phyloP scores from a whole-genome alignment of 2,329 filamentous ascomycete genomes.

The Sporothrix inflata region DNA sequence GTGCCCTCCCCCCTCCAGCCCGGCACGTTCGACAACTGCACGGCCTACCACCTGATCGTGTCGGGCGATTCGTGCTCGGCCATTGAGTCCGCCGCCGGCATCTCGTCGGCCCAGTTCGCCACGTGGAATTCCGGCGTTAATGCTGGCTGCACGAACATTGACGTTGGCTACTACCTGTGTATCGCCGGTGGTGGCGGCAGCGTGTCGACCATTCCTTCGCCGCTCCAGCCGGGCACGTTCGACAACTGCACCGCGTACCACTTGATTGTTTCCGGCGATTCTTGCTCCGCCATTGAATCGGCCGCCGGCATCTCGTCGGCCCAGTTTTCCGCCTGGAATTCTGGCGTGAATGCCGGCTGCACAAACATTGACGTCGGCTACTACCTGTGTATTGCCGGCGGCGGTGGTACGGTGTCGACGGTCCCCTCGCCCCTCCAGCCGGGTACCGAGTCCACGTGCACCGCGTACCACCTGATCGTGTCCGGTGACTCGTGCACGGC shows the following conservation, averaged over 20 bases:
- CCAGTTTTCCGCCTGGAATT: conserved; percentile 33
- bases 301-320: conserved; percentile 27
- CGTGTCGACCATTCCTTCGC: conserved; percentile 5
- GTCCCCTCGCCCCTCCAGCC: conserved; percentile 30
- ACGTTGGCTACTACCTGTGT: conserved; percentile 24
- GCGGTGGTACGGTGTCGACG: neutral
- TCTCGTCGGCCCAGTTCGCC: conserved; percentile 24
- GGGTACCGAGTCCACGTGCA: conserved; percentile 36
- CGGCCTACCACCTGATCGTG: conserved; percentile 25
- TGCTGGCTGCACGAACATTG: conserved; percentile 25
- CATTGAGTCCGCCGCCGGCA: conserved; percentile 24
- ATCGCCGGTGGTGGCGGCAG: conserved; percentile 11
- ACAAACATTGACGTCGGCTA: conserved; percentile 33
- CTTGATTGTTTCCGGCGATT: conserved; percentile 40
- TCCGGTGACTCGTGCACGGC: conserved; percentile 42
- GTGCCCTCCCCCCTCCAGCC: conserved; percentile 27
- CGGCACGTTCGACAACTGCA: conserved; percentile 27
- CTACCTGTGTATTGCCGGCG: conserved; percentile 32
- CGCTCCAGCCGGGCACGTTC: conserved; percentile 31
- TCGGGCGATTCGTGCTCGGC: conserved; percentile 26
- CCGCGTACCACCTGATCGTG: conserved; percentile 40
- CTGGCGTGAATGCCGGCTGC: conserved; percentile 29
- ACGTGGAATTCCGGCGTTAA: conserved; percentile 16
- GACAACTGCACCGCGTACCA: conserved; percentile 41
- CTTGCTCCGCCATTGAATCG: conserved; percentile 36